phyloP scores from a whole-genome alignment of 768 basidiomycete species.

The Brasilioporus rufonigricans region DNA sequence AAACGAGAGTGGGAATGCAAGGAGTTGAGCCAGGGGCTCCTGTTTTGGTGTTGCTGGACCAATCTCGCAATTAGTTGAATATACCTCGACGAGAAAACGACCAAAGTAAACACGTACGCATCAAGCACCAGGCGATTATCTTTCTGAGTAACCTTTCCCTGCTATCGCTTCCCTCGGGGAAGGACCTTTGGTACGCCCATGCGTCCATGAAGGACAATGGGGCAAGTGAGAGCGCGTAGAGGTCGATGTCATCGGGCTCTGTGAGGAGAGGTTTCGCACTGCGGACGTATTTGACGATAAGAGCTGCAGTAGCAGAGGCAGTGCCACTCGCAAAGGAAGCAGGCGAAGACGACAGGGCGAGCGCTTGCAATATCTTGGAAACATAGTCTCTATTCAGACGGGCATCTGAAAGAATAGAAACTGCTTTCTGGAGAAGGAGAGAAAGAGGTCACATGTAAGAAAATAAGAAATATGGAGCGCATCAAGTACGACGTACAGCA shows the following conservation, averaged over 20 bases:
- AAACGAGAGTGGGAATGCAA: constrained; percentile 61
- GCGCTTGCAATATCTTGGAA: constrained; percentile 72
- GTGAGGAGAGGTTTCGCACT: constrained; percentile 71
- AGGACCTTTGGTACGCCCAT: constrained; percentile 73
- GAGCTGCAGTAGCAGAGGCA: constrained; percentile 23
- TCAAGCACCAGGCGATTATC: constrained; percentile 65
- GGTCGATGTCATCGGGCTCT: constrained; percentile 66
- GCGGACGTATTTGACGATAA: constrained; percentile 72
- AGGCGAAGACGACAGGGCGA: constrained; percentile 41
- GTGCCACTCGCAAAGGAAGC: constrained; percentile 28
- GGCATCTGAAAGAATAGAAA: constrained; percentile 69
- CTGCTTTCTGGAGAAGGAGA: constrained; percentile 50
- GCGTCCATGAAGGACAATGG: constrained; percentile 65
- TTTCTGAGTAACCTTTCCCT: constrained; percentile 55
- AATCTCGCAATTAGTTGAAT: constrained; percentile 1
- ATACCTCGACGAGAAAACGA: background rate
- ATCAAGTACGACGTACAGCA: constrained; percentile 44
- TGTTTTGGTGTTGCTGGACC: constrained; percentile 57
- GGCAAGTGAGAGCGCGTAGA: constrained; percentile 67
- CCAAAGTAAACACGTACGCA: constrained; percentile 47
- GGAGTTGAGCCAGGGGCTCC: constrained; percentile 54
- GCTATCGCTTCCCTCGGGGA: constrained; percentile 54
- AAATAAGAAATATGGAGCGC: background rate
- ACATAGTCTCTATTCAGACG: constrained; percentile 75
- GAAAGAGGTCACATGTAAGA: background rate